These are phyloP conservation scores for Hygrophoropsis aurantiaca DNA, from an alignment of 768 basidiomycete genomes.

Conservation along the genomic window DNA sequence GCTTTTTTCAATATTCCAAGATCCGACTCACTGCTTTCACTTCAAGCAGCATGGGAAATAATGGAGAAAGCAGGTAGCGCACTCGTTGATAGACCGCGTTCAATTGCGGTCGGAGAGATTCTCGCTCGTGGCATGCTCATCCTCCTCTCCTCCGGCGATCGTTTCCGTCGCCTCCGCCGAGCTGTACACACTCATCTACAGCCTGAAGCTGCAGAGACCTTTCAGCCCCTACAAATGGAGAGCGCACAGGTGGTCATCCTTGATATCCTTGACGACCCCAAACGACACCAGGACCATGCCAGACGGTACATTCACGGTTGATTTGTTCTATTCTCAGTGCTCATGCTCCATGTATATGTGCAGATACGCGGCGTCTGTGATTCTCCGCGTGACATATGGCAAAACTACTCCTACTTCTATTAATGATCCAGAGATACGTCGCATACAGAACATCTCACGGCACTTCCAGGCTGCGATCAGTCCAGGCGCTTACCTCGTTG, in stretches of 20 bases:
- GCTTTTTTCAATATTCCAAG: no score
- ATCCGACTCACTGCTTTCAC: no score
- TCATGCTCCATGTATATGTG: neutral
- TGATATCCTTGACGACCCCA: constrained; percentile 17
- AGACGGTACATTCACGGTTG: constrained; percentile 10
- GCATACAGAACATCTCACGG: constrained; percentile 14
- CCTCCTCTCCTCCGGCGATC: constrained; percentile 48
- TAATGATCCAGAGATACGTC: constrained; percentile 10
- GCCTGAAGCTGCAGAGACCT: constrained; percentile 43
- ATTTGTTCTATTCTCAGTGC: neutral
- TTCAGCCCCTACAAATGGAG: constrained; percentile 44
- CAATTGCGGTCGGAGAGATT: constrained; percentile 53
- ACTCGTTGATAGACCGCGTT: constrained; percentile 48
- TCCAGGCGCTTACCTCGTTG: constrained; percentile 53
- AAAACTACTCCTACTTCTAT: constrained; percentile 20
- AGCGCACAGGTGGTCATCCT: constrained; percentile 17
- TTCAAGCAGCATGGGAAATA: no score
- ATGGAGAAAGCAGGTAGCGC: constrained; percentile 57
- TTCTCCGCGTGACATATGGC: constrained; percentile 24
- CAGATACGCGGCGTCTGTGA: constrained; percentile 21
- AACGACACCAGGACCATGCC: constrained; percentile 9
- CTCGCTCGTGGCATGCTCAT: constrained; percentile 56
- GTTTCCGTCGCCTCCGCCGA: constrained; percentile 54
- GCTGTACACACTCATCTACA: constrained; percentile 55
- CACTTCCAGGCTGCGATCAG: constrained; percentile 34